Conservation (phyloP, 2,329 filamentous ascomycete genomes). For the Dactylellina leptospora region DNA sequence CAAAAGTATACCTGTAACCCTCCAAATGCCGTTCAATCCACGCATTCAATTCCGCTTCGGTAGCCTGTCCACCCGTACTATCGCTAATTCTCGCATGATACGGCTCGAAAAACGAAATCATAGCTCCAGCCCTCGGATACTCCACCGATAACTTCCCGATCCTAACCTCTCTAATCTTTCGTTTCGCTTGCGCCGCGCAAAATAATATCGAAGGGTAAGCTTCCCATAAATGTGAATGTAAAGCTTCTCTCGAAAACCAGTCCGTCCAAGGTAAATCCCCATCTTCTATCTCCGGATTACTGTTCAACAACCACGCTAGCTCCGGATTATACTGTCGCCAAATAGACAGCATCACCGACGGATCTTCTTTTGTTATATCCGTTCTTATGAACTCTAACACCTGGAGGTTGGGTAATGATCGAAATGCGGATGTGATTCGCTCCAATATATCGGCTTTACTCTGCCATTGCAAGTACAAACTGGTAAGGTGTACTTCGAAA, state of each 20-base stretch:
- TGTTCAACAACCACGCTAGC: conserved; percentile 30
- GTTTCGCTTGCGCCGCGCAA: conserved; percentile 32
- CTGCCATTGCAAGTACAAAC: conserved; percentile 35
- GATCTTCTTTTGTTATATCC: conserved; percentile 43
- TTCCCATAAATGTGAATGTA: conserved; percentile 43
- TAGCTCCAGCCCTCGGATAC: conserved; percentile 36
- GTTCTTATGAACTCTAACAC: conserved; percentile 41
- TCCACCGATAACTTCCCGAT: conserved; percentile 20
- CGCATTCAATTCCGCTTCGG: conserved; percentile 10
- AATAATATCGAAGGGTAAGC: conserved; percentile 46
- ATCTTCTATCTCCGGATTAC: conserved; percentile 43
- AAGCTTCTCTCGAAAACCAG: conserved; percentile 39
- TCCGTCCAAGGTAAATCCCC: conserved; percentile 45
- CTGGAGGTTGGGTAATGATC: conserved; percentile 34
- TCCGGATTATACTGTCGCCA: conserved; percentile 47
- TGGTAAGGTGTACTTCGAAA: conserved; percentile 40
- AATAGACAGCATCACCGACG: conserved; percentile 36
- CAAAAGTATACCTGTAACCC: conserved; percentile 31
- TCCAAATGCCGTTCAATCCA: conserved; percentile 27
- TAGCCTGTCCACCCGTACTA: conserved; percentile 19
- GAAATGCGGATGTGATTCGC: conserved; percentile 33
- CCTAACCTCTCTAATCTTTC: conserved; percentile 36
- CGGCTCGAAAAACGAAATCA: conserved; percentile 43
- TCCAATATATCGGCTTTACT: conserved; percentile 41
- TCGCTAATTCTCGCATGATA: conserved; percentile 41